These are phyloP conservation scores for Phascolomyces articulosus DNA, from an alignment of 371 early-diverging fungal genomes.

Conservation along the genomic window DNA sequence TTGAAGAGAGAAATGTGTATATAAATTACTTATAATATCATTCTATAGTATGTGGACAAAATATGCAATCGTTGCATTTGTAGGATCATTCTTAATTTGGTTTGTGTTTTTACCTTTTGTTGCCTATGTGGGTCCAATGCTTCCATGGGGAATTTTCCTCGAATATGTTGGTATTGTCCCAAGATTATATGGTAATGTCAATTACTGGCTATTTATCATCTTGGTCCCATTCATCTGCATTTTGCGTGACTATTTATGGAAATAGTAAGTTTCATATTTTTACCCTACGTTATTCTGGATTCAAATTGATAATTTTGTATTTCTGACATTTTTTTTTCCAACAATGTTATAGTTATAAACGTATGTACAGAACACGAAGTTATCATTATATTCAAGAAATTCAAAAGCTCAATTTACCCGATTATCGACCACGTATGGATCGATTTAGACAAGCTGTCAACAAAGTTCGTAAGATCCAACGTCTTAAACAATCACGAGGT, in stretches of 20 bases:
- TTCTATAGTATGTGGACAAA: slow-evolving; percentile 78
- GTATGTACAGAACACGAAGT: slow-evolving; percentile 77
- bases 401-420: slow-evolving; percentile 96
- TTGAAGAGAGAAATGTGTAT: background rate
- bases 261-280: slow-evolving; percentile 70
- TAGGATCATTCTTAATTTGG: slow-evolving; percentile 88
- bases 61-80: slow-evolving; percentile 78
- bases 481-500: slow-evolving; percentile 89
- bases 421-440: slow-evolving; percentile 95
- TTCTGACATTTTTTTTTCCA: slow-evolving; percentile 3
- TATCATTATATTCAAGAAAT: slow-evolving; percentile 98
- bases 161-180: slow-evolving; percentile 85
- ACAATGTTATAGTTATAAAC: slow-evolving; percentile 59
- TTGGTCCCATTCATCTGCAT: slow-evolving; percentile 80
- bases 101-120: slow-evolving; percentile 88
- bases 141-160: slow-evolving; percentile 63
- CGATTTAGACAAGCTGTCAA: slow-evolving; percentile 96
- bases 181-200: slow-evolving; percentile 67
- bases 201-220: slow-evolving; percentile 89
- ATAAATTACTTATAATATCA: background rate
- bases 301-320: background rate
- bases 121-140: slow-evolving; percentile 74
- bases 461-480: slow-evolving; percentile 93
- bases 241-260: slow-evolving; percentile 89
- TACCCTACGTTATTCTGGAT: too few relatives aligned